Percentiles rank a stretch among this genome's conserved stretches.
Conservation (phyloP, 257 asterid genomes). For the Salvia splendens region DNA sequence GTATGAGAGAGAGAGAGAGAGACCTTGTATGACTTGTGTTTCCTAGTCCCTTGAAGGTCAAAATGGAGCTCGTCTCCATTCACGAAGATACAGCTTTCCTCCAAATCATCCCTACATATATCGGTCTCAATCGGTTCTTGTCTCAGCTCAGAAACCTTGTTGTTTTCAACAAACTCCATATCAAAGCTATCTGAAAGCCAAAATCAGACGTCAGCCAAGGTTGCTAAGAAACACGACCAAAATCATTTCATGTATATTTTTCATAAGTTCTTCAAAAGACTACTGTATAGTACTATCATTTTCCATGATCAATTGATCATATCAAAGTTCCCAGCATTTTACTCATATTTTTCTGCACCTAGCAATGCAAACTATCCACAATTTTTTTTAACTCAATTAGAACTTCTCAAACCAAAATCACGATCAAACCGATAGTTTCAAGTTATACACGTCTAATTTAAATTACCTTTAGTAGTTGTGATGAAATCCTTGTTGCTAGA, state of each 20-base stretch:
- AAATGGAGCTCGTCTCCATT: conserved; percentile 45
- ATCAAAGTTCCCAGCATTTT: neutral
- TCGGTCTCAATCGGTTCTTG: conserved; percentile 34
- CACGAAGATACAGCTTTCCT: conserved; percentile 64
- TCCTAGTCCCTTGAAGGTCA: conserved; percentile 36
- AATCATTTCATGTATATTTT: neutral
- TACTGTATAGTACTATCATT: neutral
- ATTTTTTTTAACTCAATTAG: neutral
- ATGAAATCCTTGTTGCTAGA: conserved; percentile 26
- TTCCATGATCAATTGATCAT: neutral
- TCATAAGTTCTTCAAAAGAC: neutral
- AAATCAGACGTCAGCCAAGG: neutral
- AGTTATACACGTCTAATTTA: neutral
- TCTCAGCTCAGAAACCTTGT: conserved; percentile 28
- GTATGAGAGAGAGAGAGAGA: conserved; percentile 6
- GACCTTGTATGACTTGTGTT: conserved; percentile 75
- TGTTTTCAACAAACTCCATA: conserved; percentile 36
- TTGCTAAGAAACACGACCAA: neutral
- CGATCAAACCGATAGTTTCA: neutral
- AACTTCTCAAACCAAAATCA: neutral
- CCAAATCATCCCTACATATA: conserved; percentile 39
- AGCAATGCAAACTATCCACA: neutral
- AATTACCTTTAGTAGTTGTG: conserved; percentile 33
- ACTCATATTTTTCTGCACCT: too few species aligned
- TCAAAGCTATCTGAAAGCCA: conserved; percentile 38